phyloP scores from a whole-genome alignment of 2,329 filamentous ascomycete genomes.

The Colletotrichum sp. region DNA sequence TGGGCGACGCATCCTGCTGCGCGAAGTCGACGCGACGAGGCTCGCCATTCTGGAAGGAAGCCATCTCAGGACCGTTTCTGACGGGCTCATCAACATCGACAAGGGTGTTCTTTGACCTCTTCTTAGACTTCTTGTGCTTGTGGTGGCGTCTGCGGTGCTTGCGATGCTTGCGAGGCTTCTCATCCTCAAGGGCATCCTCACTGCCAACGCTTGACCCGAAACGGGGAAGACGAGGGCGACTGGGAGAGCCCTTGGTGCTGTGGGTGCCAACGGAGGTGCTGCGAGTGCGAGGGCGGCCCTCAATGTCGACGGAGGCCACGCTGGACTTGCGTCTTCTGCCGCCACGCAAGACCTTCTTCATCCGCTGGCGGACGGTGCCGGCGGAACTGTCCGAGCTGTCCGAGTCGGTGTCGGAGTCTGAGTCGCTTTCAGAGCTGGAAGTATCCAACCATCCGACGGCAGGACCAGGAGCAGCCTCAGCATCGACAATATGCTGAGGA shows the following conservation, averaged over 20 bases:
- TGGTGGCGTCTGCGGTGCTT: conserved; percentile 42
- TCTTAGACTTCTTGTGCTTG: conserved; percentile 49
- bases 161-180: conserved; percentile 37
- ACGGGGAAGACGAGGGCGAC: conserved; percentile 39
- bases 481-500: conserved; percentile 90
- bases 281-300: conserved; percentile 33
- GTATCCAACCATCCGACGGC: conserved; percentile 82
- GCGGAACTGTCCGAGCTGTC: conserved; percentile 62
- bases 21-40: conserved; percentile 67
- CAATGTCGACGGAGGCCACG: conserved; percentile 68
- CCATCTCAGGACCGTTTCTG: conserved; percentile 30
- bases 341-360: conserved; percentile 76
- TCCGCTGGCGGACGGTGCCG: conserved; percentile 73
- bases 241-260: conserved; percentile 41
- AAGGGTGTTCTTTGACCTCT: conserved; percentile 45
- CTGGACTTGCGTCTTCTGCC: conserved; percentile 80
- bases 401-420: conserved; percentile 72
- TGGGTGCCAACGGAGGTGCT: conserved; percentile 47
- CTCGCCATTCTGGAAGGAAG: conserved; percentile 38
- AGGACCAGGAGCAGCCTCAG: conserved; percentile 86
- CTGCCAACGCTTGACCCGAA: conserved; percentile 41
- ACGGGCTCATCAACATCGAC: conserved; percentile 31
- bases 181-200: conserved; percentile 53
- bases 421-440: conserved; percentile 61
- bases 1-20: conserved; percentile 32